Base-by-base conservation (phyloP, 2,329 filamentous ascomycete species). In the Fusarium neocosmosporiellum region DNA sequence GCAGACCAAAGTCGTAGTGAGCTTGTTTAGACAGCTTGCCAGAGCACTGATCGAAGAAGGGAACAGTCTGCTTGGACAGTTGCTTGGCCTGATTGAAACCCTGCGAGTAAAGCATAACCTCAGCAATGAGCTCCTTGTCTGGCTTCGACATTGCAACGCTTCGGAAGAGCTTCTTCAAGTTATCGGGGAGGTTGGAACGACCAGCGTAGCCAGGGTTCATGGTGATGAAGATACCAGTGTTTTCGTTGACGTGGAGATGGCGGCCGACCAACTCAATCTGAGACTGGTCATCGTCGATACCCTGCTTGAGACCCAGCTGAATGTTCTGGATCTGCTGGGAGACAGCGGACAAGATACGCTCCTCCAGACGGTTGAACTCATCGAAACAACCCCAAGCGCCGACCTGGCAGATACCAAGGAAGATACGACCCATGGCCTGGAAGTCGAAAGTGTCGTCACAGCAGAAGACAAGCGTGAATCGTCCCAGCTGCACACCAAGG, bases 241-340 rank as follows among this genome's bases (percentile, higher is more conserved):
- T 97, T 69, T 89, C 88, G 78, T 98, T 97, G 75, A 99, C 96
- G 71, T 88, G 90, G 55, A 99, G 88, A 76, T 97, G 95, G 63
- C 96, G 93, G 57, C 96, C 96, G 62, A 98, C 93, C 22, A 99
- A 87, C 81, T 99, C 96, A 76, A 99, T 98, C 80, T 98, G 93
- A 2, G 94, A 88, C 80, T 94, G 94, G 8, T 93, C 90, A 76
- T 98, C 94, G 63, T 94, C 91, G 9, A 86, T 92, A 36, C 93
- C 92, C 80, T 96, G 94, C 81, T 95, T 95, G 63, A 99, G 87
- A 65, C 97, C 96, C 72, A 98, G 91, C 82, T 99, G 96, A 71
- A 99, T 99, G 80, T 99, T 99, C 80, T 99, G 96, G 61, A 99
- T 97, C 81, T 99, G 97, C 82, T 99, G 96, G 22, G 97, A 99